Base-by-base conservation (phyloP, 2,329 filamentous ascomycete genomes). In the Fusarium stilboides region DNA sequence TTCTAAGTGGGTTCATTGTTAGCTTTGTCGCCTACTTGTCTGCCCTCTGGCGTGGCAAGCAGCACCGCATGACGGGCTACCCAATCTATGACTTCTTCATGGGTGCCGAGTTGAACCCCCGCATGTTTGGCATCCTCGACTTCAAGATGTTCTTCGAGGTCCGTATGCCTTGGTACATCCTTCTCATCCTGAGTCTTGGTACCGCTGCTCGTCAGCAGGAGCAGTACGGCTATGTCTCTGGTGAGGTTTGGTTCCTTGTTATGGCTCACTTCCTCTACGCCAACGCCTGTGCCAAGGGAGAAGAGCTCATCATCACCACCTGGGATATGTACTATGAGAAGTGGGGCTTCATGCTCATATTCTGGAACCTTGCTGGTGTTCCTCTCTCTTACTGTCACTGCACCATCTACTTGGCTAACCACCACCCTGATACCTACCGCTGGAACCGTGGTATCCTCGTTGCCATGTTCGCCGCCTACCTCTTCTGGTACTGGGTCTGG, bases 261-360 rank as follows among this genome's bases (percentile, higher is more conserved):
- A 90, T 97, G 88, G 94, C 94, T 1, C 94, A 97, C 81, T 97
- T 92, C 81, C 86, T 97, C 45, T 97, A 97, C 76, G 93, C 94
- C 77, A 96, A 97, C 79, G 94, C 94, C 54, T 97, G 94, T 83
- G 89, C 91, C 73, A 97, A 97, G 84, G 94, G 92, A 47, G 94
- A 97, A 81, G 93, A 97, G 81, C 88, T 94, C 77, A 97, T 97
- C 79, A 88, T 94, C 62, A 92, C 92, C 10, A 96, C 93, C 50
- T 97, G 94, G 91, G 94, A 97, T 76, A 97, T 97, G 91, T 97
- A 97, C 85, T 95, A 94, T 75, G 94, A 97, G 85, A 97, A 97
- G 83, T 94, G 93, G 89, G 94, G 94, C 53, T 97, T 97, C 85
- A 97, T 97, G 94, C 88, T 97, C 71, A 97, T 97, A 80, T 97